These are phyloP conservation scores for Peronospora belbahrii DNA, from an alignment of 352 stramenopile genomes.

Conservation along the genomic window DNA sequence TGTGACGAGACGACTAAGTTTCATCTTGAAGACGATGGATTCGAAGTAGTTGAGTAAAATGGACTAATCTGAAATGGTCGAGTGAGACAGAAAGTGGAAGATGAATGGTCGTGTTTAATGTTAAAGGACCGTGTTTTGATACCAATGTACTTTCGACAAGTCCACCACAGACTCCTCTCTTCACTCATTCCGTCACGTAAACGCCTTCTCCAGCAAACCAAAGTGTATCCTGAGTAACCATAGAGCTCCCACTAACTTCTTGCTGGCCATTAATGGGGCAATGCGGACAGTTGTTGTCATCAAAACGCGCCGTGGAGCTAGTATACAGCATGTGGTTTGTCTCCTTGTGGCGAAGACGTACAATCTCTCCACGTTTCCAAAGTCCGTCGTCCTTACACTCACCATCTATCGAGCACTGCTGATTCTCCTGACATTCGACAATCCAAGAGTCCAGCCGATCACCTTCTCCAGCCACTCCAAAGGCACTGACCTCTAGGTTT, in stretches of 20 bases:
- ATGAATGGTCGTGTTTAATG: slow-evolving; percentile 21
- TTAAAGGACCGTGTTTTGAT: slow-evolving; percentile 10
- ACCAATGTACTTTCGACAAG: neutral
- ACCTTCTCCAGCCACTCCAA: slow-evolving; percentile 72
- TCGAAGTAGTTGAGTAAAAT: slow-evolving; percentile 54
- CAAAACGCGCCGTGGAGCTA: slow-evolving; percentile 42
- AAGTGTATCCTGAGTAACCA: slow-evolving; percentile 42
- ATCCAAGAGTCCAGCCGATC: slow-evolving; percentile 65
- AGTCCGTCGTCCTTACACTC: slow-evolving; percentile 63
- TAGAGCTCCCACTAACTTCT: slow-evolving; percentile 59
- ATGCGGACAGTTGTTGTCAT: slow-evolving; percentile 71
- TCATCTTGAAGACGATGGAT: slow-evolving; percentile 72
- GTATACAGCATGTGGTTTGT: slow-evolving; percentile 53
- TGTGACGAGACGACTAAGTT: slow-evolving; percentile 69
- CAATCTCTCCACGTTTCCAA: slow-evolving; percentile 72
- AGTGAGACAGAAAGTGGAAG: neutral
- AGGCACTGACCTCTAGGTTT: slow-evolving; percentile 69
- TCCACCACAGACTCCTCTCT: neutral
- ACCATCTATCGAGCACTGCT: slow-evolving; percentile 60
- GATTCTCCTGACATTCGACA: slow-evolving; percentile 62
- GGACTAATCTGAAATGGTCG: neutral
- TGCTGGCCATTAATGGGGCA: slow-evolving; percentile 85
- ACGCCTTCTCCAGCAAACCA: slow-evolving; percentile 82
- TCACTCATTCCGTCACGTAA: slow-evolving; percentile 53
- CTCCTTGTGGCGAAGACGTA: slow-evolving; percentile 49